Conservation (phyloP, 352 stramenopile species). For the Phytophthora palmivora region DNA sequence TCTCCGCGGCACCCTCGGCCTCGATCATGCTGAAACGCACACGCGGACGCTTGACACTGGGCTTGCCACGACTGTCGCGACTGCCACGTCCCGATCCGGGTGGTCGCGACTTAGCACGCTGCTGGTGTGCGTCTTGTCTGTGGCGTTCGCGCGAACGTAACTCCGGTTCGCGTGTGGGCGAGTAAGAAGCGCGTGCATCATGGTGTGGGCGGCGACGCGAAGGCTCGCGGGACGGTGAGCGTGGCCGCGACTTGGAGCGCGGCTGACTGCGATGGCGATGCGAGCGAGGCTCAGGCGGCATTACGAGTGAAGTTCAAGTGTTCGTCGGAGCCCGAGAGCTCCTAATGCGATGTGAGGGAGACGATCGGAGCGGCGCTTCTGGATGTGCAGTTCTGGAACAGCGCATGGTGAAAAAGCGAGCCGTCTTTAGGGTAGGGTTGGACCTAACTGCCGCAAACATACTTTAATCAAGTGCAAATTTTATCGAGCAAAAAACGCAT, state of each 20-base stretch:
- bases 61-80: constrained; percentile 18
- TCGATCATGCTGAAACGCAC: constrained; percentile 63
- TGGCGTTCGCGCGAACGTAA: constrained; percentile 23
- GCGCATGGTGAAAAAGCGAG: constrained; percentile 33
- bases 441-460: background rate
- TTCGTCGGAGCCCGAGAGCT: background rate
- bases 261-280: constrained; percentile 32
- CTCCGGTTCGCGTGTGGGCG: constrained; percentile 31
- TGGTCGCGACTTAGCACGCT: constrained; percentile 32
- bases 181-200: constrained; percentile 15
- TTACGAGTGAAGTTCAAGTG: constrained; percentile 9
- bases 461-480: background rate
- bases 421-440: constrained; percentile 28
- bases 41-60: constrained; percentile 49
- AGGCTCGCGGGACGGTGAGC: constrained; percentile 20
- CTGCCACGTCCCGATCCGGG: constrained; percentile 16
- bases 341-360: constrained; percentile 29
- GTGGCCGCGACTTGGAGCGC: constrained; percentile 25
- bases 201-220: constrained; percentile 21
- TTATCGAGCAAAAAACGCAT: no score
- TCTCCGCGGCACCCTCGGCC: constrained; percentile 49
- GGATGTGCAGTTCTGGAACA: constrained; percentile 7
- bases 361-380: constrained; percentile 1
- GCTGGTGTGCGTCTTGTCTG: constrained; percentile 11
- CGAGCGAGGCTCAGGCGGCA: constrained; percentile 38